Conservation (phyloP, 2,329 filamentous ascomycete species). For the Diaporthe ilicicola region DNA sequence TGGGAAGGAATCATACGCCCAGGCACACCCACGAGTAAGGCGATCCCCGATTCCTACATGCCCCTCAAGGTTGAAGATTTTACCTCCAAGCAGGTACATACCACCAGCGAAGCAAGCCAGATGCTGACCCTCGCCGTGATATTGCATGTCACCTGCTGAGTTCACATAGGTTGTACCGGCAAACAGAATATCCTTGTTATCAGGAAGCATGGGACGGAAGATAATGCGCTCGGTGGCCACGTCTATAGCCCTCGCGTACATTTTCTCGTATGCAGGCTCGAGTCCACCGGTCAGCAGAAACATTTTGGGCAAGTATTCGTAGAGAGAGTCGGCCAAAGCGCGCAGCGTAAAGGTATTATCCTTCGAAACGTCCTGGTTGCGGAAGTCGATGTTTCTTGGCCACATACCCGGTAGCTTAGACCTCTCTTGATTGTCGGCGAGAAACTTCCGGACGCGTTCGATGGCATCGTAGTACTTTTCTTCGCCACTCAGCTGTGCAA, state of each 20-base stretch:
- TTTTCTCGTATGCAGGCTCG: conserved; percentile 63
- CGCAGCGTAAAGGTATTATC: conserved; percentile 52
- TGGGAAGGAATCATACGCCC: conserved; percentile 59
- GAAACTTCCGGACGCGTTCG: conserved; percentile 53
- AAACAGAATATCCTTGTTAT: conserved; percentile 68
- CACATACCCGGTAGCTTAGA: background rate
- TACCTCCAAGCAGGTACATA: conserved; percentile 50
- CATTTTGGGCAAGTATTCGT: conserved; percentile 52
- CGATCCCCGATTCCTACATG: conserved; percentile 53
- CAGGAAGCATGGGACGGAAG: conserved; percentile 70
- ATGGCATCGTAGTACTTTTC: conserved; percentile 73
- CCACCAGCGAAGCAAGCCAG: conserved; percentile 53
- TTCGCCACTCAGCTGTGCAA: conserved; percentile 77
- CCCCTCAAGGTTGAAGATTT: conserved; percentile 48
- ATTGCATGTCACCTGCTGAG: background rate
- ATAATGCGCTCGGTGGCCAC: conserved; percentile 68
- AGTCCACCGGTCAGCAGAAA: conserved; percentile 69
- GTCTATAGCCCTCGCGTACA: conserved; percentile 69
- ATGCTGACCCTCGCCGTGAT: conserved; percentile 44
- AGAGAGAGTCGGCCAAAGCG: conserved; percentile 50
- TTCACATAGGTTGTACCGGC: conserved; percentile 46
- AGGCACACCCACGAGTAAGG: conserved; percentile 57
- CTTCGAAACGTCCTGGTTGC: conserved; percentile 41
- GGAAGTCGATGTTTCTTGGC: conserved; percentile 30
- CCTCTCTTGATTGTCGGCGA: background rate